Conservation (phyloP, 768 basidiomycete species). For the Amanita polypyramis region DNA sequence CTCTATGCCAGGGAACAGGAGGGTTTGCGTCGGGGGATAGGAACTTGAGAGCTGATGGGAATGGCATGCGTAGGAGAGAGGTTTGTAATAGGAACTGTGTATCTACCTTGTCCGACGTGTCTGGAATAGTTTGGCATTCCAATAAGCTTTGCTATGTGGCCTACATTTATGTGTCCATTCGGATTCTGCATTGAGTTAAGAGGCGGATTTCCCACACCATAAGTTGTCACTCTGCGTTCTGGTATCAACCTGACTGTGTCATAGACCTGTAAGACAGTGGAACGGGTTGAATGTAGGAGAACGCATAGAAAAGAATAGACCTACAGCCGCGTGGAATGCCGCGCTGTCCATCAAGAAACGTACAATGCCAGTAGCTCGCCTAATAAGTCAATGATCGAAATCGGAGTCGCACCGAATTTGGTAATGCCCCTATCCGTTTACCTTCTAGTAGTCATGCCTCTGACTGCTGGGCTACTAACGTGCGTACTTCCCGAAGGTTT, state of each 20-base stretch:
- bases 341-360: constrained; percentile 20
- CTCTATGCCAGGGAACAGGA: constrained; percentile 76
- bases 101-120: constrained; percentile 72
- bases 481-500: too few relatives aligned
- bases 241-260: constrained; percentile 65
- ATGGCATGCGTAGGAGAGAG: not conserved
- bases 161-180: constrained; percentile 22
- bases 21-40: constrained; percentile 47
- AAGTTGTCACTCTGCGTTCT: constrained; percentile 56
- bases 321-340: constrained; percentile 26
- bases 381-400: too few relatives aligned
- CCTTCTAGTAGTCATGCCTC: too few relatives aligned
- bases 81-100: not conserved
- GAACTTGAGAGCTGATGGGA: constrained; percentile 63
- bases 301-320: not conserved
- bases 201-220: constrained; percentile 34
- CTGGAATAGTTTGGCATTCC: constrained; percentile 74
- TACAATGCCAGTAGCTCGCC: too few relatives aligned
- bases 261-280: constrained; percentile 44
- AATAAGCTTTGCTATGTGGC: constrained; percentile 70
- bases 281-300: not conserved
- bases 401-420: too few relatives aligned
- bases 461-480: too few relatives aligned
- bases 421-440: too few relatives aligned
- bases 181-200: not conserved